Percentiles rank a stretch among this genome's conserved stretches.
phyloP scores from a whole-genome alignment of 176 grass and related monocot genomes.

The Bonia amplexicaulis region DNA sequence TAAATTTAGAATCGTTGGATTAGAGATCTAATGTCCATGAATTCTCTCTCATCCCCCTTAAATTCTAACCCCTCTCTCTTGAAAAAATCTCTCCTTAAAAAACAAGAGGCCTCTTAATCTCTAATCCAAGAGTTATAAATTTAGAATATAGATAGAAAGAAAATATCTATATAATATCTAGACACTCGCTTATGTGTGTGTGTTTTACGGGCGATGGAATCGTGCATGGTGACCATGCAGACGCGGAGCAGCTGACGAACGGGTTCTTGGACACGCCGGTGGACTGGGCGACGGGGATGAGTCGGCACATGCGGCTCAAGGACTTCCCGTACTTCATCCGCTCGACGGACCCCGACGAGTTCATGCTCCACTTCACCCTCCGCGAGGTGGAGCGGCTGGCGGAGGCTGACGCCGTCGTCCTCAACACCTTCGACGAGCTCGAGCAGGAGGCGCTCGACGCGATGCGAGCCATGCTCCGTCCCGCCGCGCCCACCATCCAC shows the following conservation, averaged over 20 bases:
- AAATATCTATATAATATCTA: too few species aligned
- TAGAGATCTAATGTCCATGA: too few species aligned
- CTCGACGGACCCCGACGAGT: constrained; percentile 29
- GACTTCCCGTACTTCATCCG: constrained; percentile 44
- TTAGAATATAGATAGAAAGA: too few species aligned
- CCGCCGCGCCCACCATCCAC: constrained; percentile 13
- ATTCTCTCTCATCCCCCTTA: too few species aligned
- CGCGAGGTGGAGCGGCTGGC: constrained; percentile 8
- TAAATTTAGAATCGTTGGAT: too few species aligned
- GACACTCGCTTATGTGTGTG: not conserved
- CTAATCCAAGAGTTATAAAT: too few species aligned
- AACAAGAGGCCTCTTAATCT: too few species aligned
- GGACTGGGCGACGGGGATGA: constrained; percentile 36
- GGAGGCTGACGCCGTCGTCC: constrained; percentile 22
- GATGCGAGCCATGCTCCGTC: constrained; percentile 24
- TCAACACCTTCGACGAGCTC: constrained; percentile 51
- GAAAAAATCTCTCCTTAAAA: too few species aligned
- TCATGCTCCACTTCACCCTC: constrained; percentile 24
- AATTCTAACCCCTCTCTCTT: too few species aligned
- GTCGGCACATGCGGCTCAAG: constrained; percentile 32
- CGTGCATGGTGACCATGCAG: constrained; percentile 2
- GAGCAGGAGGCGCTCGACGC: constrained; percentile 18
- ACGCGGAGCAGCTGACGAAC: constrained; percentile 36
- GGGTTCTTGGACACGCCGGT: constrained; percentile 35
- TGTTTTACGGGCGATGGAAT: not conserved